Base-by-base conservation (phyloP, 1,139 yeast genomes). In the Suhomyces yuchorum region DNA sequence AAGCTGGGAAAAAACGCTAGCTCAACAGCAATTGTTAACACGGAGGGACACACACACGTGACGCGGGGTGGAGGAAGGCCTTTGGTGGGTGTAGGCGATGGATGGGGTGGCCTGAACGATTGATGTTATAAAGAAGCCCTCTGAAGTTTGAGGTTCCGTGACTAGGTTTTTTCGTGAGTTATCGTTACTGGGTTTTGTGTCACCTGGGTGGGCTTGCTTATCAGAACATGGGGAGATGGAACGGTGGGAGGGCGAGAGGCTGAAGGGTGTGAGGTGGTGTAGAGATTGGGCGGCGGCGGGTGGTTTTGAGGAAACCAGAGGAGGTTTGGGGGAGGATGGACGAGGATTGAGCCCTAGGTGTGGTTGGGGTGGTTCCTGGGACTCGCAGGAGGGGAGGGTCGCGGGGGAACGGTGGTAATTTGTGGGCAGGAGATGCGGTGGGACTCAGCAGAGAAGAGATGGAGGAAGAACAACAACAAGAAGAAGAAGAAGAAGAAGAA, bases 161-260 rank as follows among this genome's bases (percentile, higher is more conserved):
- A 43, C 40, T 37, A 18, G 39, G 37, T 43, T 43, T 43, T 43
- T 43, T 37, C 41, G 40, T 37, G 36, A 23, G 37, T 8, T 42
- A 18, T 28, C 33, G 37, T 33, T 30, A 30, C 18, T 22, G 40
- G 41, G 7, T 43, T 43, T 43, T 43, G 46, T 37, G 46, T 14
- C 41, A 37, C 24, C 23, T 22, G 9, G 28, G 23, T 17, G 7
- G 23, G 43, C 18, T 42, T 42, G 45, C 46, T 43, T 43, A 43
- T 43, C 46, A 32, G 46, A 17, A 8, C 33, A 33, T 17, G 17
- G 36, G 44, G 39, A 24, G 40, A 7, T 23, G 20, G 3, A 19
- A 35, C 11, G 8, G 11, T 9, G 26, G 40, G 9, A 24, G 7
- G 30, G 19, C 14, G 19, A 14, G 22, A 12, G 22, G 33, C 4